Conservation (phyloP, 2,329 filamentous ascomycete genomes). For the Botryosphaeria dothidea region DNA sequence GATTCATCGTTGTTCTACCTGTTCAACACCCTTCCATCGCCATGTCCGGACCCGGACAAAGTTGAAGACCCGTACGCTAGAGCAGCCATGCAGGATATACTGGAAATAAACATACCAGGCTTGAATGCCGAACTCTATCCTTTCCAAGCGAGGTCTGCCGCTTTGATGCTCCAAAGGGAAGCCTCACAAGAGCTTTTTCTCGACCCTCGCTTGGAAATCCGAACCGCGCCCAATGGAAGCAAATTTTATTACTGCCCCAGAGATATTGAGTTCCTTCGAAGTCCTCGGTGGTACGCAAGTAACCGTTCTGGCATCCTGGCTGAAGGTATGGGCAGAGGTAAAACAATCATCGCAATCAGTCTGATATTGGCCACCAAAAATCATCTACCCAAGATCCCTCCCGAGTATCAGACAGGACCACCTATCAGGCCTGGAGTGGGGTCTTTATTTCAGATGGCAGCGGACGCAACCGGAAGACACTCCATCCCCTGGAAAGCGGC, state of each 20-base stretch:
- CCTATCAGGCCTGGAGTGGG: constrained; percentile 53
- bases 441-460: constrained; percentile 74
- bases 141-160: constrained; percentile 79
- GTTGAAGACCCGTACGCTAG: constrained; percentile 55
- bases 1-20: constrained; percentile 64
- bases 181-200: constrained; percentile 61
- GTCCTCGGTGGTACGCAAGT: constrained; percentile 73
- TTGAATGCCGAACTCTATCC: constrained; percentile 68
- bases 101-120: constrained; percentile 49
- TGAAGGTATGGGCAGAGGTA: constrained; percentile 78
- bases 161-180: constrained; percentile 83
- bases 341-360: constrained; percentile 80
- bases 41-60: constrained; percentile 55
- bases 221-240: constrained; percentile 61
- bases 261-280: constrained; percentile 60
- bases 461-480: constrained; percentile 65
- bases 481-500: constrained; percentile 70
- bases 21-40: constrained; percentile 74
- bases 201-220: constrained; percentile 70
- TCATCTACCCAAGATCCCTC: constrained; percentile 66
- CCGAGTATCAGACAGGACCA: constrained; percentile 54
- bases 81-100: constrained; percentile 57
- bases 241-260: constrained; percentile 71
- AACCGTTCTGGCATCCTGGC: constrained; percentile 75
- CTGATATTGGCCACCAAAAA: constrained; percentile 72